A percentile compares a stretch with the other conserved stretches of the same genome.
Evolutionary conservation across 441 rosid genomes (phyloP).

Genomic region (Mallotus japonicus): DNA sequence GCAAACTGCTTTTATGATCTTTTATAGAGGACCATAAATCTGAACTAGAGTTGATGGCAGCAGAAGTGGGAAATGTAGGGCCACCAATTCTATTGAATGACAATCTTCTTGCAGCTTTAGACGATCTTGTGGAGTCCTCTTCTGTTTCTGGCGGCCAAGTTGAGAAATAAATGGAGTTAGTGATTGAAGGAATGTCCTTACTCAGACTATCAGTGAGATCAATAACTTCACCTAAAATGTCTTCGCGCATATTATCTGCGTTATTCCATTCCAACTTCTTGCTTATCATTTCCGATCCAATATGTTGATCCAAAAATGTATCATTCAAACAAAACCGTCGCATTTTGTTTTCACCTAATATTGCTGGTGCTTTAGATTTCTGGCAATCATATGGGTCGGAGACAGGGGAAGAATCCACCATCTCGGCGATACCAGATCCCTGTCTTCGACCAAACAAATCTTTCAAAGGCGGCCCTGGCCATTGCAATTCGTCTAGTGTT

Average conservation of each 20-base stretch:
- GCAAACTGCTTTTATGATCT: constrained; percentile 33
- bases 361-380: constrained; percentile 26
- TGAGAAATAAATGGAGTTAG: constrained; percentile 36
- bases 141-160: constrained; percentile 44
- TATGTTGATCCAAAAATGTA: constrained; percentile 32
- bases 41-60: constrained; percentile 46
- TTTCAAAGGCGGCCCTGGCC: constrained; percentile 38
- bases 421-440: constrained; percentile 32
- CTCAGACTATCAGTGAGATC: constrained; percentile 38
- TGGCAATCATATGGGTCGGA: constrained; percentile 24
- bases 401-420: constrained; percentile 29
- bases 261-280: constrained; percentile 33
- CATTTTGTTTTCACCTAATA: constrained; percentile 27
- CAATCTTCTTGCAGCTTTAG: constrained; percentile 52
- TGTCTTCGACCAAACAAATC: constrained; percentile 38
- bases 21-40: constrained; percentile 34
- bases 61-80: constrained; percentile 46
- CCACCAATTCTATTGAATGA: constrained; percentile 42
- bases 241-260: constrained; percentile 34
- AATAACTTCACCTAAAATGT: constrained; percentile 56
- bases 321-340: constrained; percentile 35
- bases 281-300: constrained; percentile 33
- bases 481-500: constrained; percentile 33
- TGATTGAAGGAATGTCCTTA: constrained; percentile 37
- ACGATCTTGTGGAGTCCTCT: constrained; percentile 42